These are phyloP conservation scores for Fusarium acutatum DNA, from an alignment of 2,329 filamentous ascomycete species.

Conservation along the genomic window DNA sequence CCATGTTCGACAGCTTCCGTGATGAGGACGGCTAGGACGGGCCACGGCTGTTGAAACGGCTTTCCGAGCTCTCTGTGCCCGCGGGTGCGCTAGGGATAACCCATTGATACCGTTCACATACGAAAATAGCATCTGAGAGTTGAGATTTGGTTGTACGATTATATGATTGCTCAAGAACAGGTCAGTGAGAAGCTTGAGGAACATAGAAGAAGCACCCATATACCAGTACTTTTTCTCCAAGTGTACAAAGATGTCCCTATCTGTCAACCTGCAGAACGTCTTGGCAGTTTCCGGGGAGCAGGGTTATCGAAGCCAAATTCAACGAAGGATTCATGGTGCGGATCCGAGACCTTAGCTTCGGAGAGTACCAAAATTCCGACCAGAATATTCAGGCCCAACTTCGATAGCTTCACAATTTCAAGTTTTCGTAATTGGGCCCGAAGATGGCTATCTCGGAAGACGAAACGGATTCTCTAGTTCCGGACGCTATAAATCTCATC, in stretches of 20 bases:
- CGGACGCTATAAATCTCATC: background rate
- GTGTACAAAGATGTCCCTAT: background rate
- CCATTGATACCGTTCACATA: background rate
- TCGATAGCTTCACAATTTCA: background rate
- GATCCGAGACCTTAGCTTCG: background rate
- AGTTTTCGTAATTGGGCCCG: background rate
- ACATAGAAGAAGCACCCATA: background rate
- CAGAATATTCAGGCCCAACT: background rate
- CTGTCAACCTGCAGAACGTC: background rate
- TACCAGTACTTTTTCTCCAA: background rate
- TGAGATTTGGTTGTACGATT: too few relatives aligned
- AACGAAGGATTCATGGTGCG: background rate
- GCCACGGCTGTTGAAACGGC: background rate
- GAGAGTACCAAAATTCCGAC: background rate
- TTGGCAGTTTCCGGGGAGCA: background rate
- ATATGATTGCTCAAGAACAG: background rate
- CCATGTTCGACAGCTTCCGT: background rate
- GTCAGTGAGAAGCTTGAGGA: background rate
- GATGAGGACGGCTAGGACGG: background rate
- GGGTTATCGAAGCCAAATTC: background rate
- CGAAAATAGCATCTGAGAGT: background rate
- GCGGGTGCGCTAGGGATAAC: background rate
- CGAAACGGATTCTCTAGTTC: background rate
- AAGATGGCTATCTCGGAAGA: background rate
- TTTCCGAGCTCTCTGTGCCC: background rate